Evolutionary conservation across 352 stramenopile species (phyloP), one percentile per base, ranked within the genome.

Genomic region (Phytophthora colocasiae): DNA sequence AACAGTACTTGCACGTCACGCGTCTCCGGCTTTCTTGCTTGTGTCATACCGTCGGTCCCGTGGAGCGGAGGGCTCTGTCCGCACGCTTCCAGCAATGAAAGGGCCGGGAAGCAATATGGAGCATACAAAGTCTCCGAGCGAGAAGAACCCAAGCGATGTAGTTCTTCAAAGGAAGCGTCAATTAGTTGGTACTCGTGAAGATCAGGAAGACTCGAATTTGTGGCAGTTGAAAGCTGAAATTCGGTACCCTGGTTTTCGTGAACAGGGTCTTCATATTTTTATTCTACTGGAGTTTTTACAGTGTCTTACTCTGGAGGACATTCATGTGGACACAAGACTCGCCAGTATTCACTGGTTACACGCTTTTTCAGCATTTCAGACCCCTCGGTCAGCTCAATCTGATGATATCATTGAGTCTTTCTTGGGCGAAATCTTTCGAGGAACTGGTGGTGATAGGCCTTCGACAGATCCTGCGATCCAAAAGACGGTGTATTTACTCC

Each of bases 1-100:
- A 9, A 44, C 32, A 6, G 70, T 81, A 15, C 44, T 83, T 4
- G 75, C 59, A 6, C 58, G 69, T 2, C 75, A 78, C 17, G 47
- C 63, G 7, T 83, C 74, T 24, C 59, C 71, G 1, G 49, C 34
- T 3, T 83, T 83, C 24, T 58, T 59, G 15, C 55, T 83, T 4
- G 41, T 80, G 19, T 83, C 74, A 6, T 83, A 83, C 49, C 63
- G 74, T n/a, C 64, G 74, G 10, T 71, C 73, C 12, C 49, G 47
- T n/a, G 43, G 29, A 29, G 24, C 12, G 10, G 32, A 41, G 19
- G 12, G 44, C 19, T 22, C 49, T 36, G 41, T 43, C 1, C 49
- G 41, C 31, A 2, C 27, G 22, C 36, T 55, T 11, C 36, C 50
- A 29, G 59, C 22, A 34, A 32, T 24, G 22, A 26, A 32, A 4